These are phyloP conservation scores for Cafeteria roenbergensis DNA, from an alignment of 108 stramenopile genomes.

Conservation along the genomic window DNA sequence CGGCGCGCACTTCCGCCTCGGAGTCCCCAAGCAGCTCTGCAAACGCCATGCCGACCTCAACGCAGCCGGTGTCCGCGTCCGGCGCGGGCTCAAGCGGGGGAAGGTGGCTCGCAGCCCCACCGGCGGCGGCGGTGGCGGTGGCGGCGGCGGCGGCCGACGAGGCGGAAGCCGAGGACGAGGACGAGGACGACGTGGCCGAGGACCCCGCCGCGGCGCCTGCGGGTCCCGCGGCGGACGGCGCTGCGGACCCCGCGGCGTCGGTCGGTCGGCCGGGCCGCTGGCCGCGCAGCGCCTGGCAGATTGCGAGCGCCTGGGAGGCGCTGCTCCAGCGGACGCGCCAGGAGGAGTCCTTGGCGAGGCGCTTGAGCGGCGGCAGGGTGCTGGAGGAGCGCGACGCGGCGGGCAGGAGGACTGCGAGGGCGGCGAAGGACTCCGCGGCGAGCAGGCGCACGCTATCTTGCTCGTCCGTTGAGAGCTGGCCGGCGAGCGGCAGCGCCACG, in stretches of 20 bases:
- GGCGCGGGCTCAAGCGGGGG: not conserved
- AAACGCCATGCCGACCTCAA: slow-evolving; percentile 54
- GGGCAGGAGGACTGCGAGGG: slow-evolving; percentile 58
- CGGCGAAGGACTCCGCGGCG: slow-evolving; percentile 70
- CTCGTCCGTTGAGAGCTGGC: slow-evolving; percentile 67
- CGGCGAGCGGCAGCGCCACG: slow-evolving; percentile 57
- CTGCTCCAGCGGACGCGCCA: slow-evolving; percentile 24
- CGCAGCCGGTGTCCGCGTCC: slow-evolving; percentile 1
- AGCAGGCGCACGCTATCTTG: slow-evolving; percentile 88
- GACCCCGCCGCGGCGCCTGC: too few relatives aligned
- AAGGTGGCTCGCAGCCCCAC: slow-evolving; percentile 12
- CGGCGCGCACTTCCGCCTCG: slow-evolving; percentile 82
- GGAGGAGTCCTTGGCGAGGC: slow-evolving; percentile 9
- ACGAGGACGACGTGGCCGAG: too few relatives aligned
- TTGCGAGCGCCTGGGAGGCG: too few relatives aligned
- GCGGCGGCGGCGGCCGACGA: too few relatives aligned
- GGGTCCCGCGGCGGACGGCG: too few relatives aligned
- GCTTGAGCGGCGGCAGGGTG: slow-evolving; percentile 10
- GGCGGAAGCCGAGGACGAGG: too few relatives aligned
- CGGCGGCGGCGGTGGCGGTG: too few relatives aligned
- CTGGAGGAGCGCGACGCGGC: slow-evolving; percentile 25
- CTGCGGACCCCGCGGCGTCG: too few relatives aligned
- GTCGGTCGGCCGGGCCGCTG: too few relatives aligned
- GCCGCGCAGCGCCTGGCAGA: too few relatives aligned
- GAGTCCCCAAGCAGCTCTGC: slow-evolving; percentile 71